A percentile compares a stretch with the other conserved stretches of the same genome.
Evolutionary conservation across 768 basidiomycete genomes (phyloP).

Genomic region (Xerocomus potaroensis): DNA sequence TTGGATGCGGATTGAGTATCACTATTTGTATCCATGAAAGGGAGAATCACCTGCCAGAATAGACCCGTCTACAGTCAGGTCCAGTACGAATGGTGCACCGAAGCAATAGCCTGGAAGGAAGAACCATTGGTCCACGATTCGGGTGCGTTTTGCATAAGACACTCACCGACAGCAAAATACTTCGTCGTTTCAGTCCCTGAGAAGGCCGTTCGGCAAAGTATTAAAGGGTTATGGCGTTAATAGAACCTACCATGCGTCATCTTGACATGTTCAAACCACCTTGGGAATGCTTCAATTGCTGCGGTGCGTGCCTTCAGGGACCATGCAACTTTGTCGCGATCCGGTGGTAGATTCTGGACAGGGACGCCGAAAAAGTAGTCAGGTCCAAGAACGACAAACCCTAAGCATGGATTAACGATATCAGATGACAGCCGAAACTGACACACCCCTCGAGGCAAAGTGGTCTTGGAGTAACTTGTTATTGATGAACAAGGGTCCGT

Average conservation of each 20-base stretch:
- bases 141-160: not conserved
- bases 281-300: constrained; percentile 39
- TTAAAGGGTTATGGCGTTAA: not conserved
- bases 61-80: constrained; percentile 40
- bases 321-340: constrained; percentile 40
- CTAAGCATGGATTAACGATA: constrained; percentile 25
- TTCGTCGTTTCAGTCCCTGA: constrained; percentile 29
- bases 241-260: constrained; percentile 37
- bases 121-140: not conserved
- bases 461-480: constrained; percentile 57
- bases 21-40: not conserved
- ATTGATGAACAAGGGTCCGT: constrained; percentile 52
- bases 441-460: constrained; percentile 51
- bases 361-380: constrained; percentile 61
- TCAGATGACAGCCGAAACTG: not conserved
- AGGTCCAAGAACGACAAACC: constrained; percentile 52
- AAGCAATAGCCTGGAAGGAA: constrained; percentile 48
- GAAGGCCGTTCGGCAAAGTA: not conserved
- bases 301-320: constrained; percentile 30
- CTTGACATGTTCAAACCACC: constrained; percentile 49
- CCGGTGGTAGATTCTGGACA: constrained; percentile 35
- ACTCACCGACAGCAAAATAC: constrained; percentile 42
- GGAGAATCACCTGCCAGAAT: constrained; percentile 41
- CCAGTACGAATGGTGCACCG: constrained; percentile 47
- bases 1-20: not conserved